Evolutionary conservation across 1,139 yeast genomes (phyloP), one percentile per base, ranked within the genome.

Genomic region (Pichia sp.): DNA sequence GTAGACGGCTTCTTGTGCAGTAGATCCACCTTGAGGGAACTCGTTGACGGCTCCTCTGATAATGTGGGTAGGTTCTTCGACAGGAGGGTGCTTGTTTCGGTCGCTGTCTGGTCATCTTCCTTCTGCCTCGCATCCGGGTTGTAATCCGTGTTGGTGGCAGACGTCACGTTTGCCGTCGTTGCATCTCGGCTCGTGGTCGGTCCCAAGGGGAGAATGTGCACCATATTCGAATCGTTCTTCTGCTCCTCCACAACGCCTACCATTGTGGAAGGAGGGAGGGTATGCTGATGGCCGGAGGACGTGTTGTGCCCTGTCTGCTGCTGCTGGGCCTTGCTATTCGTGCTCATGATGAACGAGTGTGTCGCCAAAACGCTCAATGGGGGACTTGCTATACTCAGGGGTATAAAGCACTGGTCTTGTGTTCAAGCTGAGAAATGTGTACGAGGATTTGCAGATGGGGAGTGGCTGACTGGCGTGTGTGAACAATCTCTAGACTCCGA

Each of bases 241-340:
- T 61, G 64, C 47, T 65, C 67, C 48, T 60, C 64, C 8, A 63
- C 64, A 8, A 61, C 65, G n/a, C 64, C 57, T 11, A 54, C 47
- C 59, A 56, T 56, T 8, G 51, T 52, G 8, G 57, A 41, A 16
- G 54, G 51, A 7, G 49, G 36, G 36, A 47, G 43, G 5, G 31
- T 16, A 40, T 53, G 41, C 7, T 8, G n/a, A 19, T 45, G 32
- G 11, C 38, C n/a, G 40, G 40, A 36, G 40, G 40, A 36, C 40
- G 15, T 11, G 40, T 36, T 36, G 40, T 13, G 5, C 40, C 40
- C 40, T 8, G 40, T 13, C 40, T 19, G 30, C 32, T 16, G 46
- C 16, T 44, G 46, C 16, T 44, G 32, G n/a, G 29, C 13, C 19
- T 44, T 44, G 19, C 23, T 31, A 16, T 23, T 19, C 19, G 16